Evolutionary conservation across 495 filamentous ascomycete species (phyloP), one percentile per base, ranked within the genome.

Genomic region (Xylaria bambusicola): DNA sequence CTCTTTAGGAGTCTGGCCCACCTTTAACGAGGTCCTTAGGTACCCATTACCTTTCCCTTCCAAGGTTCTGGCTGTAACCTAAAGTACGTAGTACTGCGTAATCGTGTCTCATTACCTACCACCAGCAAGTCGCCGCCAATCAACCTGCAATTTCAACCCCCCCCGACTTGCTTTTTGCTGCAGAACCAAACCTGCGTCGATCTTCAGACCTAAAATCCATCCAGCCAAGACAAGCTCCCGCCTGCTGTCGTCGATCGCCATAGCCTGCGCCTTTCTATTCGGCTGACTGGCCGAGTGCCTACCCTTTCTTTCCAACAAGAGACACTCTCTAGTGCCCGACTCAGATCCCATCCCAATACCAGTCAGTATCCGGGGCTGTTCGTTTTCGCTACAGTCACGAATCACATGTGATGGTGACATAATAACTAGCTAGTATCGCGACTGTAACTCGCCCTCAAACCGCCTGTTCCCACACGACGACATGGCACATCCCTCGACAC

Each of bases 401-500:
- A 12, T 62, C 26, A 46, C 26, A 56, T 50, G 53, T 57, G 60
- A 57, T 45, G 51, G 41, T 50, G 45, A 26, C 47, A 44, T 51
- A 51, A 46, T 18, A 35, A 35, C 24, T 18, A n/a, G 56, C 35
- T 27, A 18, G 18, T 31, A 33, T 44, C 47, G 36, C 56, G 38
- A 47, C 44, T 17, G 27, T 52, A 38, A 38, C 40, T 56, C 45
- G 20, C 40, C 38, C 33, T 44, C 47, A 26, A n/a, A 33, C 17
- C 7, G 13, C 2, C 5, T 35, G 46, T 9, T 38, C 7, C 10
- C n/a, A n/a, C n/a, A n/a, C 15, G 20, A 66, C 21, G 36, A 38
- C 40, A 70, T 70, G 68, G 61, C 66, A 8, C 63, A 71, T 38
- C 61, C 58, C 1, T 62, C 68, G 48, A 63, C 66, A 29, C 58